Evolutionary conservation across 768 basidiomycete genomes (phyloP), one percentile per base, ranked within the genome.

Genomic region (Agrocybe praecox): DNA sequence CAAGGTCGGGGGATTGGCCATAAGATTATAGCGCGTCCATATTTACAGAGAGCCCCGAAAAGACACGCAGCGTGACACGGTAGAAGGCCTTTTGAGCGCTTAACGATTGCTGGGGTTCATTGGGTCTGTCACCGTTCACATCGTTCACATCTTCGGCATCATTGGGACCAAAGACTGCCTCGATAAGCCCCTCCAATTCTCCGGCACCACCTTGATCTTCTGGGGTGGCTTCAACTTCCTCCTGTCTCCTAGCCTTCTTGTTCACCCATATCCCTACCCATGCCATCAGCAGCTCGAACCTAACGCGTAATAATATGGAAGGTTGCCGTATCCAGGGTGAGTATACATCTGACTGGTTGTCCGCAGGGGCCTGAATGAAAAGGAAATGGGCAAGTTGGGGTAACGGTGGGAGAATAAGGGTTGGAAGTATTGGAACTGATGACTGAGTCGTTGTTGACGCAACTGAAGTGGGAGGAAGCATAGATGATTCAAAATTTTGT

Each of bases 21-120:
- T 29, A 14, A 40, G 36, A 40, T 40, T 12, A 40, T 15, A 40
- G 6, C 5, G 36, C 5, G 36, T 55, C 23, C 59, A 52, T 33
- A 53, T 59, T 8, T 26, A 60, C 46, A 57, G 60, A 29, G 55
- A 62, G 29, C 21, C 51, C 49, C 48, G 53, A 34, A 11, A 56
- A 43, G 52, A 56, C 34, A 29, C 54, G 23, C 60, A 62, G 49
- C 44, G 42, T 15, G 44, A 60, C 45, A 19, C 49, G 23, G 56
- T 66, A 40, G 47, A 62, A 52, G 23, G 46, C 45, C 34, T 43
- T 54, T 4, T 29, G 26, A 29, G 36, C 36, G 12, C 14, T 40
- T 12, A 40, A 15, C n/a, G 12, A 40, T 15, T 40, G 14, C n/a
- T n/a, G 12, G 36, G 36, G 36, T 32, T 44, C 49, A n/a, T 49